Conservation (phyloP, 345 rosid species). For the Microcos paniculata region DNA sequence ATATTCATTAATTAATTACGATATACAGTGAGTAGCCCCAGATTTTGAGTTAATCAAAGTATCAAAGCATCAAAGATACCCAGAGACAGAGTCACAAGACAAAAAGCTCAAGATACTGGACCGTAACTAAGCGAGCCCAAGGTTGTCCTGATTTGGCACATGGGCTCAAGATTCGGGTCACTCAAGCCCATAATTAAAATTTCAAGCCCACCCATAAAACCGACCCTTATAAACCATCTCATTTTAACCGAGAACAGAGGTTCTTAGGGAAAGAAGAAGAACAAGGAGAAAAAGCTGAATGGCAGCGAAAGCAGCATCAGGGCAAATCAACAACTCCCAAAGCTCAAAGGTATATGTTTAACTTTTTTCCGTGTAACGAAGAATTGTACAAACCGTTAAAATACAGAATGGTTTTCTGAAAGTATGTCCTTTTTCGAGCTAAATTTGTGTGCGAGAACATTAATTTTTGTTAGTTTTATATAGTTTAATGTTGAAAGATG, state of each 20-base stretch:
- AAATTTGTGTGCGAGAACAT: background rate
- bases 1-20: background rate
- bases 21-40: background rate
- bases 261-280: background rate
- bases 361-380: too few relatives aligned
- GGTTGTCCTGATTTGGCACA: background rate
- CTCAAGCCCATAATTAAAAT: background rate
- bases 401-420: background rate
- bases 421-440: background rate
- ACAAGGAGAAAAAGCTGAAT: too few relatives aligned
- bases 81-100: background rate
- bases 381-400: background rate
- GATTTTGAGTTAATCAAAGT: background rate
- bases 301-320: background rate
- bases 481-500: background rate
- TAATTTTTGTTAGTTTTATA: background rate
- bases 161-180: background rate
- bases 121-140: background rate
- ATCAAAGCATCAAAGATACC: background rate
- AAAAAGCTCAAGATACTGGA: too few relatives aligned
- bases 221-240: background rate
- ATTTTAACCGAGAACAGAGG: background rate
- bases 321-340: slow-evolving; percentile 4
- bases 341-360: background rate
- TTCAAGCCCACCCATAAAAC: background rate